Percentiles rank a stretch among this genome's conserved stretches.
Evolutionary conservation across 2,329 filamentous ascomycete species (phyloP).

Genomic region (Byssothecium circinans): DNA sequence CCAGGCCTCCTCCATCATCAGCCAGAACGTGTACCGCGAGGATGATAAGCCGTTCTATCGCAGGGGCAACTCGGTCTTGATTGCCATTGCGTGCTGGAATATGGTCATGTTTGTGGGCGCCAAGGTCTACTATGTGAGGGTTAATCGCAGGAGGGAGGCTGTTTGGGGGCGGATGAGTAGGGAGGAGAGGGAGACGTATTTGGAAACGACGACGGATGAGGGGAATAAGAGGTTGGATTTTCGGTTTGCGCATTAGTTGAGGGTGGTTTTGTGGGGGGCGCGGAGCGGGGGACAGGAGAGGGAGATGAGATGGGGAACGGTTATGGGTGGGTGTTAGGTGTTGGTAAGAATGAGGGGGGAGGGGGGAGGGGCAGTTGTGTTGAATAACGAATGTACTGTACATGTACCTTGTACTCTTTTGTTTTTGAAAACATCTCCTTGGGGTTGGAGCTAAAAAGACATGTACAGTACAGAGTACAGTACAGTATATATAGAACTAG

Average conservation of each 20-base stretch:
- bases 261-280: no score
- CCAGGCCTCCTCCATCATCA: conserved; percentile 36
- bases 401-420: no score
- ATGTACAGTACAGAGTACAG: no score
- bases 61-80: conserved; percentile 57
- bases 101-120: conserved; percentile 55
- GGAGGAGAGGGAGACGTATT: conserved; percentile 39
- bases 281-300: no score
- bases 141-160: conserved; percentile 48
- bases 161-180: conserved; percentile 38
- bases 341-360: no score
- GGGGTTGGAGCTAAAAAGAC: no score
- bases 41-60: conserved; percentile 55
- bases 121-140: conserved; percentile 57
- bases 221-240: conserved; percentile 43
- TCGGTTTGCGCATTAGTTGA: conserved; percentile 37
- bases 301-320: no score
- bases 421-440: no score
- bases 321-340: no score
- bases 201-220: conserved; percentile 40
- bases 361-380: no score
- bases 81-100: conserved; percentile 54
- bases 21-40: conserved; percentile 55
- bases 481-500: no score
- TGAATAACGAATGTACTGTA: no score